A percentile compares a stretch with the other conserved stretches of the same genome.
Evolutionary conservation across 1,284 basidiomycete species (phyloP).

Genomic region (Ganoderma sp.): DNA sequence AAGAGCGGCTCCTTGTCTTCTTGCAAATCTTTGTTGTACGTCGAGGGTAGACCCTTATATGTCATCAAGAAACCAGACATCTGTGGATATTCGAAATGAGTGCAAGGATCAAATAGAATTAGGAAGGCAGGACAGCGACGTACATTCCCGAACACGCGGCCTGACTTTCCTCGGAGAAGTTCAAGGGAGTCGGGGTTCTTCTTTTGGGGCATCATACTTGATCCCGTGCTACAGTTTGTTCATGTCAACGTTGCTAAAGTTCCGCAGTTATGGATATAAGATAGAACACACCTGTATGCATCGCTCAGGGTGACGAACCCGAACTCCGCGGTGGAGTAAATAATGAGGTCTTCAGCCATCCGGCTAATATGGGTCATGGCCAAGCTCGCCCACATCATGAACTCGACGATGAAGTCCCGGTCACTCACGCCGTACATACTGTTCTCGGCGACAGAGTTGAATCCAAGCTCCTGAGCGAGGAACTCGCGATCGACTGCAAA

Average conservation of each 20-base stretch:
- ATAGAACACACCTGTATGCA: slow-evolving; percentile 80
- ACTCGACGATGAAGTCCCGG: slow-evolving; percentile 97
- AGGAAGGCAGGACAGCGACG: slow-evolving; percentile 33
- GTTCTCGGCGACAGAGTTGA: slow-evolving; percentile 87
- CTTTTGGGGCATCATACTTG: slow-evolving; percentile 99
- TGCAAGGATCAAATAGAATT: not conserved
- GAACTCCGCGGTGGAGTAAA: slow-evolving; percentile 97
- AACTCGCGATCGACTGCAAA: slow-evolving; percentile 92
- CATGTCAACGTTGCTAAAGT: not conserved
- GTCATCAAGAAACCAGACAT: slow-evolving; percentile 99
- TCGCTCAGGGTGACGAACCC: slow-evolving; percentile 94
- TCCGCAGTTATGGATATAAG: not conserved
- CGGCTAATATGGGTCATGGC: slow-evolving; percentile 94
- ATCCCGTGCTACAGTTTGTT: slow-evolving; percentile 76
- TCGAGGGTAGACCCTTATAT: slow-evolving; percentile 95
- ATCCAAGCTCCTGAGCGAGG: slow-evolving; percentile 85
- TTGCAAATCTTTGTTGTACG: slow-evolving; percentile 99
- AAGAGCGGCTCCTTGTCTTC: slow-evolving; percentile 99
- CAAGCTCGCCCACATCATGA: slow-evolving; percentile 95
- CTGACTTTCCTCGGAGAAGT: slow-evolving; percentile 92
- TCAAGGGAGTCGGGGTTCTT: slow-evolving; percentile 99
- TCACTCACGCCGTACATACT: slow-evolving; percentile 96
- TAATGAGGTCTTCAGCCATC: slow-evolving; percentile 94
- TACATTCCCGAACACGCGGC: slow-evolving; percentile 92
- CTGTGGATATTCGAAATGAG: slow-evolving; percentile 45